Evolutionary conservation across 108 stramenopile species (phyloP), one percentile per base, ranked within the genome.

Genomic region (Ochromonas danica): DNA sequence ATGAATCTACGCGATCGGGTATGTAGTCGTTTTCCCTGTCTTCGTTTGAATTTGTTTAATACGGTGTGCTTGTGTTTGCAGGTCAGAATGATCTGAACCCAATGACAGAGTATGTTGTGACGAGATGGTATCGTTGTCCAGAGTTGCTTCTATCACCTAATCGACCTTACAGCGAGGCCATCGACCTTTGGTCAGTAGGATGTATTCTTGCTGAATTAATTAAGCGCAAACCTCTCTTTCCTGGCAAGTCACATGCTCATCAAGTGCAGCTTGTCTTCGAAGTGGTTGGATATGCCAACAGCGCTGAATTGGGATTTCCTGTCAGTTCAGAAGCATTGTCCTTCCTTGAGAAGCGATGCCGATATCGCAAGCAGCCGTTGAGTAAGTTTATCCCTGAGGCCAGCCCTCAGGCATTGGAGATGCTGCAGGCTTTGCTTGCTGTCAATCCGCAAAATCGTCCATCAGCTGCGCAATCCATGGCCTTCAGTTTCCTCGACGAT

Each of bases 241-340:
- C 81, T 1, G 86, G 86, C 36, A 81, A 71, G 1, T 63, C 78
- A 61, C 94, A 96, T 81, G 79, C 81, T 31, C 81, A 89, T 61
- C 88, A 89, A 80, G 80, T 89, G 40, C 81, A 87, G 62, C 33
- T 87, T 0, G 87, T 89, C 61, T 79, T 89, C 51, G 86, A 87
- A 74, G 60, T 83, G 25, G 78, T 87, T 38, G 88, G 88, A 27
- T 6, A 67, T 25, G 10, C 27, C 63, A 36, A 22, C 3, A 25
- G 17, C 63, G 3, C 27, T 28, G 63, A 67, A 28, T 10, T 67
- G 17, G 72, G 72, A 27, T 75, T 75, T 36, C 45, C 43, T 28
- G 40, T 75, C 14, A 75, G 31, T 6, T 6, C 3, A 36, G 72
- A 75, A 36, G 72, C 72, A 3, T 31, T 10, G 17, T 33, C 72